Evolutionary conservation across 306 rosid species (phyloP), one percentile per base, ranked within the genome.

Genomic region (Malus fusca): DNA sequence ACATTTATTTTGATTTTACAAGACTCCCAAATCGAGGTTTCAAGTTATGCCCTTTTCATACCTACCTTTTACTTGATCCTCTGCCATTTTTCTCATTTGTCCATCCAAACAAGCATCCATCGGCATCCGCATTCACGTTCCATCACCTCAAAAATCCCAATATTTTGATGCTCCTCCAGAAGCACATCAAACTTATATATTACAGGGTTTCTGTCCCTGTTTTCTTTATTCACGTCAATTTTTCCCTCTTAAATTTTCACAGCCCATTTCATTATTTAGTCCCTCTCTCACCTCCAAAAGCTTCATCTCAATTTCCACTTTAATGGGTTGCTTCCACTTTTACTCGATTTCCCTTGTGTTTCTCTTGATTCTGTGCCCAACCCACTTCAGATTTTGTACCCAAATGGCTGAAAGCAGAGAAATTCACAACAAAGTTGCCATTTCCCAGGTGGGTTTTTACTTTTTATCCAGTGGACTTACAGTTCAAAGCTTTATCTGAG

Each of bases 281-380:
- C 37, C 75, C 35, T 77, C 75, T 42, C 25, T 43, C 35, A 31
- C 72, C 56, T 66, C 43, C 2, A 13, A 28, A 17, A 17, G 23
- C 68, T 64, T 64, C 14, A 11, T 31, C 68, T 64, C 12, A 6
- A 30, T 25, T 64, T 31, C 43, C 75, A 75, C 51, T 76, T 26
- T 5, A 25, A 43, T 77, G 66, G 51, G 68, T 71, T 77, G 66
- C 76, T 58, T 66, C 81, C 80, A 77, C 35, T 77, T 66, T 69
- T 19, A 74, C 48, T 51, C 80, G 81, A 25, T 87, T 69, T 85
- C 75, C 76, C 75, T 87, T 72, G 21, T 87, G 78, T 72, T 88
- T 88, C 87, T 94, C 73, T 68, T 90, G 33, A 60, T 89, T 78
- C 65, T 88, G 79, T 83, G 85, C 84, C 87, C 90, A 37, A 77